Evolutionary conservation across 2,329 filamentous ascomycete species (phyloP).

Genomic region (Colletotrichum sansevieriae): DNA sequence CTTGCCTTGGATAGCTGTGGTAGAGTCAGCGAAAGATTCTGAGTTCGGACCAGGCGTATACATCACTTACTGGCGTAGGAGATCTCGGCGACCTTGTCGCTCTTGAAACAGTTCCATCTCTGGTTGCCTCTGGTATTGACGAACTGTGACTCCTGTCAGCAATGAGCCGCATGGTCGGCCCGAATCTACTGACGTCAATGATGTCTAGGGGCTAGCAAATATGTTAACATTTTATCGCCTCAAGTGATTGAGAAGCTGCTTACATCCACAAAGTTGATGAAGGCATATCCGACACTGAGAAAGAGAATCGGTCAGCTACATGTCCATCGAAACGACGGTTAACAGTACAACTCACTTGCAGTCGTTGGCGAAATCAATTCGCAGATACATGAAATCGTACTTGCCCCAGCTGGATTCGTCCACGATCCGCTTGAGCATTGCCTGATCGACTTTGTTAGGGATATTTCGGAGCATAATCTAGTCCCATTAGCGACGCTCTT

Average conservation of each 20-base stretch:
- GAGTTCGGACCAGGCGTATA: accelerated
- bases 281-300: slow-evolving; percentile 90
- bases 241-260: slow-evolving; percentile 50
- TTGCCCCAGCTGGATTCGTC: slow-evolving; percentile 83
- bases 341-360: slow-evolving; percentile 76
- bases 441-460: slow-evolving; percentile 87
- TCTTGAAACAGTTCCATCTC: slow-evolving; percentile 84
- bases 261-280: slow-evolving; percentile 92
- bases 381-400: slow-evolving; percentile 95
- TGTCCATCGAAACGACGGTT: not conserved
- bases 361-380: slow-evolving; percentile 88
- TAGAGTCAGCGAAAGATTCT: slow-evolving; percentile 45
- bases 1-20: slow-evolving; percentile 86
- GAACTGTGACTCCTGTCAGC: slow-evolving; percentile 65
- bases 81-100: slow-evolving; percentile 87
- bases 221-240: slow-evolving; percentile 52
- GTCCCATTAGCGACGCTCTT: not conserved
- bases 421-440: slow-evolving; percentile 82
- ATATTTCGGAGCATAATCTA: slow-evolving; percentile 96
- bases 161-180: slow-evolving; percentile 44
- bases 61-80: slow-evolving; percentile 88
- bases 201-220: slow-evolving; percentile 75
- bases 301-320: not conserved
- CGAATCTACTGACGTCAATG: slow-evolving; percentile 67
- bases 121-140: slow-evolving; percentile 78